Base-by-base conservation (phyloP, 345 rosid species). In the Trapa bicornis region DNA sequence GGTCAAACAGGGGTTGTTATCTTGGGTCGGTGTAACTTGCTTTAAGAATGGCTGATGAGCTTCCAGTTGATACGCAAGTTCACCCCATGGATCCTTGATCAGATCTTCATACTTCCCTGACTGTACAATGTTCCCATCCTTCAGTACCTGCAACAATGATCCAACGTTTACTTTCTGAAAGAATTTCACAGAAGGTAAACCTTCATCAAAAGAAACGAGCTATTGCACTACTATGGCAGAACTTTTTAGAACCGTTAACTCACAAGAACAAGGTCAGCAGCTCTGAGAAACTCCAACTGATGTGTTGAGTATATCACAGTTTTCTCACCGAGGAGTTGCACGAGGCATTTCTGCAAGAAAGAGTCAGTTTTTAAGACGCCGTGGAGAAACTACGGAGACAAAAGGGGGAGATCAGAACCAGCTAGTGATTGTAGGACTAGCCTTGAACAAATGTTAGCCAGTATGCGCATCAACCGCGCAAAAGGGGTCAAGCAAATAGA, bases 391-490 rank as follows among this genome's bases (percentile, higher is more conserved):
- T n/a, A 48, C 17, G n/a, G 29, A 12, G 29, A 1, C 14, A 37
- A 4, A 48, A 39, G 12, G 10, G 16, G n/a, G 38, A 67, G 8
- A 37, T n/a, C n/a, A n/a, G n/a, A n/a, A n/a, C n/a, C n/a, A 15
- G 52, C 0, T 39, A 6, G 0, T 47, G 35, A 15, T 36, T 7
- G 11, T 45, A 45, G 48, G 8, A 45, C 48, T 54, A 72, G 83
- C 94, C 72, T 79, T 85, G 53, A 88, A 88, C 67, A 91, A 76
- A 72, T 67, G 78, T 37, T 91, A 60, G 13, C 83, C 96, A 0
- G 96, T 89, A 70, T 89, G 88, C 15, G 92, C 94, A 70, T 91
- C 96, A 0, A 91, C 87, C 0, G 96, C 87, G 71, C 93, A 87
- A 68, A 91, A 91, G 54, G 96, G 94, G 72, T 91, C 96, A 11